Percentiles rank a stretch among this genome's conserved stretches.
These are phyloP conservation scores for Moniliella sp. DNA, from an alignment of 1,284 basidiomycete genomes.

Conservation along the genomic window DNA sequence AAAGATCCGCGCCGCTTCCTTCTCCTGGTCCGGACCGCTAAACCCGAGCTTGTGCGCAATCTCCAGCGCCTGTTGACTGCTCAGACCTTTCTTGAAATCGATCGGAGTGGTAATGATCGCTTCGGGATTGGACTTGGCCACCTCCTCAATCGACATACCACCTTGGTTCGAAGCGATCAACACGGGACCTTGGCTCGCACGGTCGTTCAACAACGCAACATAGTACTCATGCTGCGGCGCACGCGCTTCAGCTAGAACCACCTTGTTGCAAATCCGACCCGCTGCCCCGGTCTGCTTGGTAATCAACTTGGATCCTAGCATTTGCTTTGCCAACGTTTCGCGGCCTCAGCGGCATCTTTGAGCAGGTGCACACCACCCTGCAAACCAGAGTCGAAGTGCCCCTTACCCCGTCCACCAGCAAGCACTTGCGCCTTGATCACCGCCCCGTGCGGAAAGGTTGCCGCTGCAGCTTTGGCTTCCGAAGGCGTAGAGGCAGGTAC, in stretches of 20 bases:
- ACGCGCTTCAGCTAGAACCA: constrained; percentile 92
- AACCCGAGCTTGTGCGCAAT: constrained; percentile 82
- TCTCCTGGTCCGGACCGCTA: constrained; percentile 49
- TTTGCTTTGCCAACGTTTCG: constrained; percentile 66
- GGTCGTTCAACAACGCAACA: constrained; percentile 87
- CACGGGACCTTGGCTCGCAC: constrained; percentile 65
- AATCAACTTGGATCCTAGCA: constrained; percentile 87
- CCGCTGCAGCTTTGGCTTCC: constrained; percentile 71
- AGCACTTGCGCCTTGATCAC: constrained; percentile 91
- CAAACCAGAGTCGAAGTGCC: constrained; percentile 83
- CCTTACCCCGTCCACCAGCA: constrained; percentile 93
- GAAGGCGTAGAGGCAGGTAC: constrained; percentile 64
- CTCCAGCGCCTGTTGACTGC: constrained; percentile 49
- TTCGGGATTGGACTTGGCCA: constrained; percentile 81
- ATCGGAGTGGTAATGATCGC: constrained; percentile 93
- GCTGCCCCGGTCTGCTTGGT: constrained; percentile 92
- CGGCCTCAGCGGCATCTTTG: constrained; percentile 67
- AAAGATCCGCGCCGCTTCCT: constrained; percentile 76
- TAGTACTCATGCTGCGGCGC: constrained; percentile 93
- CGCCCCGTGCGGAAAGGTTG: constrained; percentile 48
- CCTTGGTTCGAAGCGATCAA: constrained; percentile 72
- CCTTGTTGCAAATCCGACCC: constrained; percentile 83
- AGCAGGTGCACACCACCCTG: constrained; percentile 94
- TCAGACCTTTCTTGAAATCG: constrained; percentile 63
- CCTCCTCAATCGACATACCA: constrained; percentile 77